Conservation (phyloP, 2,329 filamentous ascomycete genomes). For the Biscogniauxia marginata region DNA sequence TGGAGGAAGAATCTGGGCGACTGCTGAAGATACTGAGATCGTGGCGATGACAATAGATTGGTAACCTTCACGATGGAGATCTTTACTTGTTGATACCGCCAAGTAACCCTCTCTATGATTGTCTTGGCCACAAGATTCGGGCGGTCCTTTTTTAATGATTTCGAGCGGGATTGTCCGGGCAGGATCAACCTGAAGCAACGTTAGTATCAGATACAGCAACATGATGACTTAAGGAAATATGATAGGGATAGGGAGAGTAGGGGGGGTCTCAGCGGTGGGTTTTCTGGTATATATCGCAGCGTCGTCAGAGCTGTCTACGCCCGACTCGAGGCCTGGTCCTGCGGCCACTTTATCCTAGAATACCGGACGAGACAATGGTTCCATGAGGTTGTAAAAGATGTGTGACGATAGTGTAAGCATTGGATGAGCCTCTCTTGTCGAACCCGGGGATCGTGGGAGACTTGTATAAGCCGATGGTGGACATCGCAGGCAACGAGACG, state of each 20-base stretch:
- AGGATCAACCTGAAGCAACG: conserved; percentile 26
- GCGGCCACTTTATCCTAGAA: not conserved
- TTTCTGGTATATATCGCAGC: conserved; percentile 8
- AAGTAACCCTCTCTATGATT: conserved; percentile 13
- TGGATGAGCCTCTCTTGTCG: not conserved
- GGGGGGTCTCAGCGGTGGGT: not conserved
- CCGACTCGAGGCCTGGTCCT: not conserved
- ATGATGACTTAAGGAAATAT: conserved; percentile 17
- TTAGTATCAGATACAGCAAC: conserved; percentile 28
- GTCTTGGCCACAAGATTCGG: not conserved
- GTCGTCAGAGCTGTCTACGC: conserved; percentile 6
- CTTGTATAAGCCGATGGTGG: conserved; percentile 11
- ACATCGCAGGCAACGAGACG: conserved; percentile 7
- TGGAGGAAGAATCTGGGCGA: conserved; percentile 35
- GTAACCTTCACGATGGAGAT: conserved; percentile 23
- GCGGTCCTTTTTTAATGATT: conserved; percentile 4
- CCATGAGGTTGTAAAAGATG: not conserved
- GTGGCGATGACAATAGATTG: conserved; percentile 32
- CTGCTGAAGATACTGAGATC: conserved; percentile 29
- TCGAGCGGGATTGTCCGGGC: conserved; percentile 19
- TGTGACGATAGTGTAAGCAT: not conserved
- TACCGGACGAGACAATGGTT: not conserved
- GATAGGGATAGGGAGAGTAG: conserved; percentile 1
- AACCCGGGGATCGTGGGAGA: conserved; percentile 1
- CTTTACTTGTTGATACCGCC: conserved; percentile 7